These are phyloP conservation scores for Wickerhamiella sorbophila DNA, from an alignment of 805 yeast species.

Conservation along the genomic window DNA sequence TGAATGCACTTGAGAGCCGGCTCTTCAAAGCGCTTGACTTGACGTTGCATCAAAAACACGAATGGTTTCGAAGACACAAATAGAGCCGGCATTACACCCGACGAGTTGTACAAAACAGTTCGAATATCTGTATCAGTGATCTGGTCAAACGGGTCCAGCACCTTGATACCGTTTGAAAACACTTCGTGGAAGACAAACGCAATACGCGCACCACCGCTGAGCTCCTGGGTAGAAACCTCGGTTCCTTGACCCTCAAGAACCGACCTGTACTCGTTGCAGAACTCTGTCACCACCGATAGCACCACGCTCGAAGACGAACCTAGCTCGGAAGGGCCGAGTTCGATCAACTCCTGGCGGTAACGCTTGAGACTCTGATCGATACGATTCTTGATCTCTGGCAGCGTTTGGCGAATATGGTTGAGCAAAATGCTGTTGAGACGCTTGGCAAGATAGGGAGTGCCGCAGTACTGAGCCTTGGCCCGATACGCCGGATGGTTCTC, in stretches of 20 bases:
- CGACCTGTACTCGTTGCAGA: constrained; percentile 81
- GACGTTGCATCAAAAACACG: constrained; percentile 85
- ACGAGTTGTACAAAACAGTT: constrained; percentile 91
- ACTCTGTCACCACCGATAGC: constrained; percentile 81
- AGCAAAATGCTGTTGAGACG: constrained; percentile 78
- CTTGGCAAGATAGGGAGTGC: constrained; percentile 91
- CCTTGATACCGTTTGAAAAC: constrained; percentile 79
- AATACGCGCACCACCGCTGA: constrained; percentile 96
- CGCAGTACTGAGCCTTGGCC: constrained; percentile 87
- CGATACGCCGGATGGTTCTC: constrained; percentile 80
- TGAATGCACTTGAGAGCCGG: constrained; percentile 82
- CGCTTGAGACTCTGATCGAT: constrained; percentile 76
- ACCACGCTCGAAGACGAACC: constrained; percentile 87
- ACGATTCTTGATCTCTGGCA: constrained; percentile 87
- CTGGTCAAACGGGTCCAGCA: constrained; percentile 92
- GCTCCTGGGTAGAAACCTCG: constrained; percentile 77
- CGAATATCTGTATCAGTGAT: constrained; percentile 91
- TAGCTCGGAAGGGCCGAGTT: constrained; percentile 63
- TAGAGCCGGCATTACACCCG: constrained; percentile 89
- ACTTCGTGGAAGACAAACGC: constrained; percentile 96
- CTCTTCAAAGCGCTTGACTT: constrained; percentile 86
- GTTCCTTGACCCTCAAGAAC: constrained; percentile 87
- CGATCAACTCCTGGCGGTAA: constrained; percentile 62
- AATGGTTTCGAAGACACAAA: constrained; percentile 97
- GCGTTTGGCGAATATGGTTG: constrained; percentile 75